These are phyloP conservation scores for Paramecium primaurelia DNA, from an alignment of 73 alveolate genomes.

Conservation along the genomic window DNA sequence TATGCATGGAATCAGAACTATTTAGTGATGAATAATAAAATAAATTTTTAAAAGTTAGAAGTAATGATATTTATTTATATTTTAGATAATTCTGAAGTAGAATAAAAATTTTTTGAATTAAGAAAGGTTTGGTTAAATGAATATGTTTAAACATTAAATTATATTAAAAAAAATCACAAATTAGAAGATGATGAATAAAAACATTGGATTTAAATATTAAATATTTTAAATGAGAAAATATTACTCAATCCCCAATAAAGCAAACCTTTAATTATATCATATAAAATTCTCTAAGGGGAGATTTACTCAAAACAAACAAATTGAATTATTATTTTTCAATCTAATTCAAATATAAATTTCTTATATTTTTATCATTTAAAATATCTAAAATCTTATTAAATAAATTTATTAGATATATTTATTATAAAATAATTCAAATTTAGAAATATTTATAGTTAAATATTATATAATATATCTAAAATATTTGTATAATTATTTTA, in stretches of 20 bases:
- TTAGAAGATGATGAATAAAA: constrained; percentile 25
- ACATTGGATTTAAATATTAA: constrained; percentile 37
- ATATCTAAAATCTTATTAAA: too few relatives aligned
- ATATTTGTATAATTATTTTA: too few relatives aligned
- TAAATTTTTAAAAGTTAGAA: constrained; percentile 14
- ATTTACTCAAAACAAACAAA: neutral
- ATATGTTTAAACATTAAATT: neutral
- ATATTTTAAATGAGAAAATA: constrained; percentile 17
- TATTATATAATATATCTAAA: too few relatives aligned
- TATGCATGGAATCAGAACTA: constrained; percentile 49
- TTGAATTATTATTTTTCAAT: neutral
- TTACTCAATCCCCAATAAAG: neutral
- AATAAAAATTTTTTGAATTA: neutral
- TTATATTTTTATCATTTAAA: too few relatives aligned
- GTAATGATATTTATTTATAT: neutral
- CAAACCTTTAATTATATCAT: constrained; percentile 50
- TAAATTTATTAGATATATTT: too few relatives aligned
- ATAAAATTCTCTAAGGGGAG: constrained; percentile 19
- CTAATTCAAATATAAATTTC: neutral
- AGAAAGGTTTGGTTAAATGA: constrained; percentile 12
- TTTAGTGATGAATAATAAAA: constrained; percentile 52
- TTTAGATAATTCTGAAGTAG: constrained; percentile 1
- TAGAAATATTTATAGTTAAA: too few relatives aligned
- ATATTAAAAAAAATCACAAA: neutral
- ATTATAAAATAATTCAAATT: too few relatives aligned